Evolutionary conservation across 2,329 filamentous ascomycete species (phyloP).

Genomic region (Sporothrix mexicana): DNA sequence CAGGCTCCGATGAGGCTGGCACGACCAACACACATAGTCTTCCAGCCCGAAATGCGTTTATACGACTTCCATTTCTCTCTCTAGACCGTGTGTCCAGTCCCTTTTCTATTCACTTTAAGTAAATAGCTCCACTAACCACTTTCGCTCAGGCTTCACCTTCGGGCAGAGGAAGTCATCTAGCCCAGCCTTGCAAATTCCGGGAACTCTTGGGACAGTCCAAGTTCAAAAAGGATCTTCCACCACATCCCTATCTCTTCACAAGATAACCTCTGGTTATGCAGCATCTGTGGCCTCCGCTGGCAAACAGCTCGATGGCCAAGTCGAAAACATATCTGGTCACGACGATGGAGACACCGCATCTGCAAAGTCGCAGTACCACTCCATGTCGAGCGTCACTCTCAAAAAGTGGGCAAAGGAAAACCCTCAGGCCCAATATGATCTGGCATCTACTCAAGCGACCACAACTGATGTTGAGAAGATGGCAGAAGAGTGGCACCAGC

Average conservation of each 20-base stretch:
- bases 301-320: background rate
- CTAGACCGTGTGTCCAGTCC: background rate
- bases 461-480: slow-evolving; percentile 24
- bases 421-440: background rate
- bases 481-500: slow-evolving; percentile 29
- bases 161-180: background rate
- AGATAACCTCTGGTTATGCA: background rate
- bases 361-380: background rate
- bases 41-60: background rate
- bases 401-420: background rate
- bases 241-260: too few relatives aligned
- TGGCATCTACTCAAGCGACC: background rate
- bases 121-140: background rate
- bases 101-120: background rate
- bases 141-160: background rate
- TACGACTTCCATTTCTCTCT: background rate
- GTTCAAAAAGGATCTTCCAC: background rate
- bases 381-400: slow-evolving; percentile 7
- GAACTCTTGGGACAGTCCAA: background rate
- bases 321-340: too few relatives aligned
- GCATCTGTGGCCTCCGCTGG: background rate
- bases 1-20: too few relatives aligned
- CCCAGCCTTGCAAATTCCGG: background rate
- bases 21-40: background rate
- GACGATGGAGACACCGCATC: background rate